Base-by-base conservation (phyloP, 2,329 filamentous ascomycete genomes). In the Stagonosporopsis rhizophila region DNA sequence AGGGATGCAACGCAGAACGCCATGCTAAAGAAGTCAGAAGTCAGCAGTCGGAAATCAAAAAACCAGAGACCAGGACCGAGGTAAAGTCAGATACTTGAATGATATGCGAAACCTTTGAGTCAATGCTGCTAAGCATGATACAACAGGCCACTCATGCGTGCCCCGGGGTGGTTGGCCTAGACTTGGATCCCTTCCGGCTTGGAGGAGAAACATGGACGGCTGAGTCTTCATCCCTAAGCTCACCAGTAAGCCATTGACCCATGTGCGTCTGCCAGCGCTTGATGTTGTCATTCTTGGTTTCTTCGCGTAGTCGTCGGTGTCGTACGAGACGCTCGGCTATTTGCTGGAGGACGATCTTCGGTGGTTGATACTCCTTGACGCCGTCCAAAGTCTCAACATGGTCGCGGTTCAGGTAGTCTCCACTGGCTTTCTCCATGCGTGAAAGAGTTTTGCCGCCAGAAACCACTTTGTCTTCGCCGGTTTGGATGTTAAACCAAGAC, bases 241-340 rank as follows among this genome's bases (percentile, higher is more conserved):
- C 65, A 19, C 74, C 74, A 1, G 74, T 76, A 28, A 77, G 58
- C 72, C 71, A 74, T 54, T 73, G 67, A 2, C 76, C 76, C 72
- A 76, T 74, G 47, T 73, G 72, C 12, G 71, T 75, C 32, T 77
- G 69, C 75, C 75, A 78, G 20, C 76, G 64, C 51, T 45, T 66
- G 9, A 61, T 57, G 15, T 78, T 64, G 8, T 68, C 64, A n/a
- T 62, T 42, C 48, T 74, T 74, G 0, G 71, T 75, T 2, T 65
- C 65, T 61, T 81, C 79, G 46, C 80, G 67, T 17, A 79, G 69
- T 22, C 80, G 66, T 42, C 80, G 69, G 49, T 80, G 78, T 35
- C 80, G 61, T 0, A 82, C 80, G 3, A 82, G 66, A 53, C 80
- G 79, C 65, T 82, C 79, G 0, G 80, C 80, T 1, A 78, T 72